Evolutionary conservation across 257 asterid species (phyloP).

Genomic region (Gentiana macrophylla): DNA sequence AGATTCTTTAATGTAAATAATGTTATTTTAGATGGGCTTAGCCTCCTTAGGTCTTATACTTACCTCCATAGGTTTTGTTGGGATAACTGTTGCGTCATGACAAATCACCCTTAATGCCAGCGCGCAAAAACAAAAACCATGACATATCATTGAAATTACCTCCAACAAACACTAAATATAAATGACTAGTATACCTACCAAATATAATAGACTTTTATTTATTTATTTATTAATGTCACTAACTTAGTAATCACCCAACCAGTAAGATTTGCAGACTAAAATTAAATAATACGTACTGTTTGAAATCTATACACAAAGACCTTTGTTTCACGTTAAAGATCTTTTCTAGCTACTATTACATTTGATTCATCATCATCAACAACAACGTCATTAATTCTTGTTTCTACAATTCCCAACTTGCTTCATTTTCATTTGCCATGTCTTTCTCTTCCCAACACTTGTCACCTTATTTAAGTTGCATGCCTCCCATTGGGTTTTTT

Average conservation of each 20-base stretch:
- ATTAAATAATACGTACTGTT: not conserved
- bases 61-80: no score
- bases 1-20: no score
- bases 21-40: no score
- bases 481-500: no score
- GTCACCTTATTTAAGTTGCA: not conserved
- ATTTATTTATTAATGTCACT: not conserved
- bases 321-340: not conserved
- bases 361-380: conserved; percentile 6
- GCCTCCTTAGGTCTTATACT: no score
- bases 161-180: conserved; percentile 13
- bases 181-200: no score
- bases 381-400: conserved; percentile 8
- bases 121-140: not conserved
- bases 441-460: not conserved
- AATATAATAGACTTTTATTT: not conserved
- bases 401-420: conserved; percentile 9
- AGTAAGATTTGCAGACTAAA: not conserved
- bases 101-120: no score
- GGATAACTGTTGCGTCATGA: no score
- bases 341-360: not conserved
- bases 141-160: not conserved
- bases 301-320: not conserved
- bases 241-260: not conserved
- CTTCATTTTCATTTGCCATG: not conserved